Base-by-base conservation (phyloP, 495 filamentous ascomycete genomes). In the Xylaria palmicola region DNA sequence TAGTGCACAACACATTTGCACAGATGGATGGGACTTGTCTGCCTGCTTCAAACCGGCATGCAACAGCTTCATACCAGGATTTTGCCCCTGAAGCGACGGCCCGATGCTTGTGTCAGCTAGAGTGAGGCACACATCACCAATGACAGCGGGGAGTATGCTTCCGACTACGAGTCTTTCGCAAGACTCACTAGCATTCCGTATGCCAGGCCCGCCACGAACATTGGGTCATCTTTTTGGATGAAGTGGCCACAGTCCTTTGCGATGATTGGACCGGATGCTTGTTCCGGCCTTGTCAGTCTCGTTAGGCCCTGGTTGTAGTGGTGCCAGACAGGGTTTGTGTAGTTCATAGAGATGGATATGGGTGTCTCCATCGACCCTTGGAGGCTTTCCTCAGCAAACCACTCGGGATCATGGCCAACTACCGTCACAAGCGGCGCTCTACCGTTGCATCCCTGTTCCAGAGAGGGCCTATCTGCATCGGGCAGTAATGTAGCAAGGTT, bases 161-260 rank as follows among this genome's bases (percentile, higher is more conserved):
- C 13, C 22, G 17, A 12, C 29, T 51, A 61, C 24, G 13, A 8
- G 26, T 53, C 41, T 36, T 45, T 36, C 20, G 30, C 40, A 55
- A 61, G 29, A 9, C 13, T 40, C 22, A 54, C 34, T 1, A 85
- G 51, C 40, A 86, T 49, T 4, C 64, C 67, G 49, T 65, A 62
- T n/a, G 81, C 66, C 63, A 85, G 77, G 34, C 64, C 66, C 0
- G 77, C 78, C 15, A 88, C 86, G 64, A 86, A 77, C n/a, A 45
- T 67, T 19, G 85, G 85, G 57, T 83, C 78, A 62, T 88, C 85
- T 62, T 68, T 81, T 64, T 88, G 85, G 32, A 88, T 77, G 64
- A 88, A 88, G 66, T 88, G 85, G 0, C 85, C 85, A 41, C 84
- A 83, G 0, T 73, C 73, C 12, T 74, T 72, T 0, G 85, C 85